Evolutionary conservation across 495 filamentous ascomycete genomes (phyloP).

Genomic region (Apiosordaria backusii): DNA sequence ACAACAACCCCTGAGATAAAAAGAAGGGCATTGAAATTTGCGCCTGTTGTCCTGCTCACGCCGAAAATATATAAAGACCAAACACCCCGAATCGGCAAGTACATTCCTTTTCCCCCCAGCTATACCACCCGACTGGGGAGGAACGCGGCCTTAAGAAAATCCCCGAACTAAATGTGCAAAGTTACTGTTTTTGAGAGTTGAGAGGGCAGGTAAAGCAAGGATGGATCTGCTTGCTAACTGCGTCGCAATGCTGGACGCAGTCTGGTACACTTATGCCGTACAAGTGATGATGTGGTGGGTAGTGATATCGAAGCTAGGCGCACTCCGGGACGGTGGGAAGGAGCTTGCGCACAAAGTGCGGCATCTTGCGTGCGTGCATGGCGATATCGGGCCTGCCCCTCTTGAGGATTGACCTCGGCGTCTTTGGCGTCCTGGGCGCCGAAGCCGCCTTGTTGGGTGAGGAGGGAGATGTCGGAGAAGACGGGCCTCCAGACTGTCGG

Average conservation of each 20-base stretch:
- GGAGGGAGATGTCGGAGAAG: conserved; percentile 40
- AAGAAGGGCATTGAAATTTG: conserved; percentile 11
- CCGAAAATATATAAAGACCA: conserved; percentile 10
- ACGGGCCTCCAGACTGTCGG: conserved; percentile 53
- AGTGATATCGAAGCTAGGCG: conserved; percentile 28
- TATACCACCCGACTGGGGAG: conserved; percentile 8
- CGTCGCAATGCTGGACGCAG: conserved; percentile 12
- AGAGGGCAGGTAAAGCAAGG: conserved; percentile 22
- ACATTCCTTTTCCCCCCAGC: conserved; percentile 9
- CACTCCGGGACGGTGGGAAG: conserved; percentile 39
- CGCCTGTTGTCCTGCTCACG: conserved; percentile 18
- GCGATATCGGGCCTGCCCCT: conserved; percentile 34
- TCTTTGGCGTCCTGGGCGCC: conserved; percentile 26
- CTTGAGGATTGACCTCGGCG: conserved; percentile 32
- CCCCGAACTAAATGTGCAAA: conserved; percentile 26
- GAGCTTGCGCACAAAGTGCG: conserved; percentile 45
- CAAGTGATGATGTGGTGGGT: conserved; percentile 19
- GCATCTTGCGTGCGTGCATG: conserved; percentile 37
- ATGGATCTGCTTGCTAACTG: conserved; percentile 24
- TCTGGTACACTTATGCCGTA: conserved; percentile 27
- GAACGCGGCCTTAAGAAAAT: conserved; percentile 19
- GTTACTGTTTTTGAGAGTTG: conserved; percentile 23
- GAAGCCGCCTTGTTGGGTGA: conserved; percentile 34
- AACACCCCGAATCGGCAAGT: conserved; percentile 25
- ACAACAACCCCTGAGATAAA: background rate